Conservation (phyloP, 2,329 filamentous ascomycete genomes). For the Neurospora sp. region DNA sequence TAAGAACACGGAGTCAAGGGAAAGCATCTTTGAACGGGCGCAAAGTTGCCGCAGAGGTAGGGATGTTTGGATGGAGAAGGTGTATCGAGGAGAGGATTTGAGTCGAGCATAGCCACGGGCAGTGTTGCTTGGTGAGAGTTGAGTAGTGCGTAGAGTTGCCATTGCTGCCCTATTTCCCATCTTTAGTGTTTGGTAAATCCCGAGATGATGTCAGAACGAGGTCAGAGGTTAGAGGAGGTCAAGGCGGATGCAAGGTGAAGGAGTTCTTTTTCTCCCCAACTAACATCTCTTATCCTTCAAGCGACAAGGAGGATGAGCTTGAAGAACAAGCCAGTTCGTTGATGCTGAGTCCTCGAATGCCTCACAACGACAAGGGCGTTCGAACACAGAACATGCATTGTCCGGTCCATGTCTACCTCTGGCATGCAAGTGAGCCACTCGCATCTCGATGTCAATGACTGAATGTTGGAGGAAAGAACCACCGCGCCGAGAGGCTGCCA, state of each 20-base stretch:
- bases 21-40: slow-evolving; percentile 48
- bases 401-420: too few species aligned
- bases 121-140: neutral
- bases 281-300: neutral
- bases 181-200: neutral
- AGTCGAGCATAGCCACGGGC: neutral
- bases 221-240: neutral
- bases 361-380: too few species aligned
- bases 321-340: neutral
- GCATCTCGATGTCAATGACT: neutral
- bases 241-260: neutral
- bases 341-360: neutral
- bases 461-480: neutral
- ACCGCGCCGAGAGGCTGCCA: neutral
- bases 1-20: slow-evolving; percentile 47
- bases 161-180: neutral
- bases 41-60: slow-evolving; percentile 60
- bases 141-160: neutral
- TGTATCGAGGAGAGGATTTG: neutral
- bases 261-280: neutral
- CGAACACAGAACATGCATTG: too few species aligned
- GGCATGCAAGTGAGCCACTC: too few species aligned
- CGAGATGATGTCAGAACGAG: neutral
- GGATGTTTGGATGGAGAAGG: neutral
- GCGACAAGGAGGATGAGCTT: neutral